Conservation (phyloP, 805 yeast species). For the Candida ulmi region DNA sequence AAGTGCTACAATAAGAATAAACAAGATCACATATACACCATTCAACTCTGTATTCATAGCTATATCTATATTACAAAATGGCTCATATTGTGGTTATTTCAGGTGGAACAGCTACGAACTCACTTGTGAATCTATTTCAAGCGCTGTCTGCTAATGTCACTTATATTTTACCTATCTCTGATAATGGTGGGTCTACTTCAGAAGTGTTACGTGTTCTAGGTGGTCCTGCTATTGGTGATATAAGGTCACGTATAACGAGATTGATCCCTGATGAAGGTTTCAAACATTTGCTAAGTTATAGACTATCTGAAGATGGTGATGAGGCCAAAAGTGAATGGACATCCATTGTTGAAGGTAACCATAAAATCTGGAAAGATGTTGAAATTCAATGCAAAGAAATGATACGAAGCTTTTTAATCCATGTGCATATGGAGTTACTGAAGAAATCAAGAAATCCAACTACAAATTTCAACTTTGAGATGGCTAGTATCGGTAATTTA, state of each 20-base stretch:
- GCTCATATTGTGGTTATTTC: constrained; percentile 37
- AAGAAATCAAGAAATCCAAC: constrained; percentile 54
- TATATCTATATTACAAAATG: too few species aligned
- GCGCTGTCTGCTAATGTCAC: constrained; percentile 38
- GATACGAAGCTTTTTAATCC: constrained; percentile 69
- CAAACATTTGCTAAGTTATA: constrained; percentile 34
- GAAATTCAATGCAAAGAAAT: constrained; percentile 60
- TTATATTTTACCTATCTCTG: constrained; percentile 79
- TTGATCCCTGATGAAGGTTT: constrained; percentile 52
- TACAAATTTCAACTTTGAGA: constrained; percentile 62
- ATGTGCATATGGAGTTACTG: constrained; percentile 70
- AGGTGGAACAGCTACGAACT: constrained; percentile 88
- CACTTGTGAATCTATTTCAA: constrained; percentile 55
- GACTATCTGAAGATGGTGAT: constrained; percentile 43
- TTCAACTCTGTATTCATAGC: too few species aligned
- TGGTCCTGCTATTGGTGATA: constrained; percentile 94
- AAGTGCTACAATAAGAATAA: too few species aligned
- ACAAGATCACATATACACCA: too few species aligned
- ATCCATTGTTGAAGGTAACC: constrained; percentile 72
- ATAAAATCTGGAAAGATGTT: constrained; percentile 57
- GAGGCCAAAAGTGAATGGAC: constrained; percentile 73
- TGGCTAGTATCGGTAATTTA: constrained; percentile 82
- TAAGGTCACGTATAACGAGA: constrained; percentile 74
- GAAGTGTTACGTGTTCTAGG: constrained; percentile 82
- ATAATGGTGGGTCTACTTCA: constrained; percentile 93